A percentile compares a stretch with the other conserved stretches of the same genome.
Conservation (phyloP, 768 basidiomycete species). For the Leccinum subtestaceum region DNA sequence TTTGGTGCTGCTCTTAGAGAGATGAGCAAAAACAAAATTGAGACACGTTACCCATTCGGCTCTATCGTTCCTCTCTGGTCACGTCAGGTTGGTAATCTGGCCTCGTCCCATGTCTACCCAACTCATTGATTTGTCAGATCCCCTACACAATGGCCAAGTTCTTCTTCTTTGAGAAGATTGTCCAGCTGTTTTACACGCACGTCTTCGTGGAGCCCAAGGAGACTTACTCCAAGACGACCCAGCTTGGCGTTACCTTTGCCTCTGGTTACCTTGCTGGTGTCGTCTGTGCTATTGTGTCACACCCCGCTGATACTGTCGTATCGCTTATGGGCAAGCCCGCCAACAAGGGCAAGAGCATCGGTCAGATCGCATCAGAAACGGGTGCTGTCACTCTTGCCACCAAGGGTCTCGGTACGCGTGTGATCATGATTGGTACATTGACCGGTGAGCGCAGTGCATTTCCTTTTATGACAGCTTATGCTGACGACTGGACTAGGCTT, state of each 20-base stretch:
- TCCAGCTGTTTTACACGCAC: constrained; percentile 82
- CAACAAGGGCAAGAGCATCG: constrained; percentile 78
- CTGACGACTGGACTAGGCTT: constrained; percentile 48
- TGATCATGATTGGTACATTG: constrained; percentile 74
- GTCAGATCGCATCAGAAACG: constrained; percentile 67
- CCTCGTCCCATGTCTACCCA: not conserved
- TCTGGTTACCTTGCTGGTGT: constrained; percentile 96
- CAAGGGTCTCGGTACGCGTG: constrained; percentile 84
- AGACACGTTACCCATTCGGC: constrained; percentile 82
- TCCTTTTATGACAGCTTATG: not conserved
- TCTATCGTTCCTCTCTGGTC: constrained; percentile 85
- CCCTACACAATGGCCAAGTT: constrained; percentile 99
- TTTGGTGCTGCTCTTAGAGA: constrained; percentile 69
- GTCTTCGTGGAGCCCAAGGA: constrained; percentile 81
- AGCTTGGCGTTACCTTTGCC: constrained; percentile 84
- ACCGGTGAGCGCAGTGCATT: constrained; percentile 32
- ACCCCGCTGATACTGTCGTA: constrained; percentile 91
- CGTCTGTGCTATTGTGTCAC: constrained; percentile 92
- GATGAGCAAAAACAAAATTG: constrained; percentile 63
- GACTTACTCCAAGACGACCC: constrained; percentile 73
- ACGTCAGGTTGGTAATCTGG: constrained; percentile 57
- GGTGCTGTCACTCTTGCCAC: constrained; percentile 64
- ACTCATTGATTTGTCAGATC: constrained; percentile 48
- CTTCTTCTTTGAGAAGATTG: constrained; percentile 92
- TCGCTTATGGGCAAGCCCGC: constrained; percentile 88